phyloP scores from a whole-genome alignment of 345 rosid genomes.

The Leavenworthia alabamica region DNA sequence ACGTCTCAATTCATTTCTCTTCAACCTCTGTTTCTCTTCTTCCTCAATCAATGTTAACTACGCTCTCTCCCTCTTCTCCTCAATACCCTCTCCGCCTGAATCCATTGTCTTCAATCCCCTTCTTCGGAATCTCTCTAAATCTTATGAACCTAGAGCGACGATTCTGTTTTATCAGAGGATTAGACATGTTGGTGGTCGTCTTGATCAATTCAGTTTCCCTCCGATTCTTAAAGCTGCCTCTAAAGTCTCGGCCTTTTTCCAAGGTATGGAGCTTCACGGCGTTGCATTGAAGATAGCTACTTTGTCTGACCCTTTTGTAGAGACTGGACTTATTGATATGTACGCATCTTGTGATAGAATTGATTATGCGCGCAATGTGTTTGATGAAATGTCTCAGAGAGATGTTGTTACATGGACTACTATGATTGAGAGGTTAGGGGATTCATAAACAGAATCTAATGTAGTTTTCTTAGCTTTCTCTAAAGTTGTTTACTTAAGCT shows the following conservation, averaged over 20 bases:
- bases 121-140: slow-evolving; percentile 39
- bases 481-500: background rate
- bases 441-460: background rate
- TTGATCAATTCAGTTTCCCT: slow-evolving; percentile 46
- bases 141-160: slow-evolving; percentile 25
- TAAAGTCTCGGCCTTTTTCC: slow-evolving; percentile 34
- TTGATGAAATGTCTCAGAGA: slow-evolving; percentile 46
- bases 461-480: background rate
- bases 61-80: slow-evolving; percentile 45
- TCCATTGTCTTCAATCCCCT: slow-evolving; percentile 31
- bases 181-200: slow-evolving; percentile 26
- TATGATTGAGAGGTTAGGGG: slow-evolving; percentile 50
- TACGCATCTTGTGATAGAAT: slow-evolving; percentile 38
- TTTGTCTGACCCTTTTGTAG: slow-evolving; percentile 49
- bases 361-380: slow-evolving; percentile 40
- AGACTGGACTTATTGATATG: slow-evolving; percentile 42
- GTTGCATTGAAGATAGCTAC: slow-evolving; percentile 40
- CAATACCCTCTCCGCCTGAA: slow-evolving; percentile 20
- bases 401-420: slow-evolving; percentile 57
- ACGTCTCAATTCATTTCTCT: slow-evolving; percentile 26
- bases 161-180: slow-evolving; percentile 34
- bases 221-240: slow-evolving; percentile 43
- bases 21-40: slow-evolving; percentile 31
- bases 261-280: slow-evolving; percentile 59
- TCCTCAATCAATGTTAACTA: slow-evolving; percentile 33